Evolutionary conservation across 2,329 filamentous ascomycete genomes (phyloP), one percentile per base, ranked within the genome.

Genomic region (Fusarium foetens): DNA sequence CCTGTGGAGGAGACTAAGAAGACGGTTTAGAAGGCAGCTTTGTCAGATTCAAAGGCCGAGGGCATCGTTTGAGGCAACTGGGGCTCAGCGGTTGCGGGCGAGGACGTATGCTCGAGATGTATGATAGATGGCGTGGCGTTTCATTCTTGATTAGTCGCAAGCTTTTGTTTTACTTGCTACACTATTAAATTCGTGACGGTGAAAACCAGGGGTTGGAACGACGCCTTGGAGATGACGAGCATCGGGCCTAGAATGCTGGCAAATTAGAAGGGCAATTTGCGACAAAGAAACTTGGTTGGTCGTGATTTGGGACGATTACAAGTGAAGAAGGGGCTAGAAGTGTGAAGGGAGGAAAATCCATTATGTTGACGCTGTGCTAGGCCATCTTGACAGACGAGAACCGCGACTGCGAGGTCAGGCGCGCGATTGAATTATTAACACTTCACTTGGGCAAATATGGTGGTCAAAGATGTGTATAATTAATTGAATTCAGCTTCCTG

Each of bases 211-310:
- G 23, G 9, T 21, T 36, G 23, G 17, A 6, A 27, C 17, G 9
- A 6, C 13, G 12, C 6, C n/a, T 33, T 35, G 31, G 8, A 13
- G n/a, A 33, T 35, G 11, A 25, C 16, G n/a, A 51, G 11, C n/a
- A 25, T 4, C 31, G 35, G 12, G 31, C 16, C 29, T 33, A 23
- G 27, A 49, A 33, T 33, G 16, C 29, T 13, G 16, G n/a, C 27
- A 12, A 17, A 33, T 17, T 17, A 16, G 11, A 19, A 23, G 11
- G 16, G 11, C 3, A 17, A 5, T n/a, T 17, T 11, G 3, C 10
- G 5, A 48, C 1, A 31, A 31, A n/a, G 0, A n/a, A n/a, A 6
- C 5, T n/a, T 16, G 21, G 1, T 1, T 19, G 2, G 1, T 23
- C 46, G 29, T 33, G 29, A 12, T 3, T n/a, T 8, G 14, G 27